These are phyloP conservation scores for Eudorina sp. DNA, from an alignment of 139 green algal species.

Conservation along the genomic window DNA sequence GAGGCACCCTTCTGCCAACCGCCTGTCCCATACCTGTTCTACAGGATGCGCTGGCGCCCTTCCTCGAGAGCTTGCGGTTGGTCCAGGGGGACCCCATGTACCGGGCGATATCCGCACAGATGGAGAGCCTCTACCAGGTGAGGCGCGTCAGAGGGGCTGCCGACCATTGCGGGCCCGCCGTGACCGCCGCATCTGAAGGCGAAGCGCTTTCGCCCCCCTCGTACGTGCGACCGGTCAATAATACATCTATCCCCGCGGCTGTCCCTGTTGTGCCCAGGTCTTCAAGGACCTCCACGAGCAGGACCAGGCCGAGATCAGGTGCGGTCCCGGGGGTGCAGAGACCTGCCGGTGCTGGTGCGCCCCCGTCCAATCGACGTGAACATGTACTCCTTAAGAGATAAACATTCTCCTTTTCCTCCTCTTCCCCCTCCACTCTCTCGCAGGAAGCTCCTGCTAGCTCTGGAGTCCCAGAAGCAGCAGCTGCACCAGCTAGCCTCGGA, in stretches of 20 bases:
- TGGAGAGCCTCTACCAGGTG: conserved; percentile 37
- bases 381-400: neutral
- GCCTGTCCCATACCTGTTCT: neutral
- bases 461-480: conserved; percentile 35
- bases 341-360: neutral
- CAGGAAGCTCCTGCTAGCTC: conserved; percentile 13
- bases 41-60: neutral
- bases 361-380: neutral
- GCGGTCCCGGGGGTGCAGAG: neutral
- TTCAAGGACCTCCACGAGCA: conserved; percentile 44
- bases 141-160: too few relatives aligned
- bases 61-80: conserved; percentile 22
- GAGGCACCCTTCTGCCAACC: neutral
- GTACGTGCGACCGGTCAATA: neutral
- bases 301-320: conserved; percentile 40
- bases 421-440: neutral
- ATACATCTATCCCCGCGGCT: neutral
- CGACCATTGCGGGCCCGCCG: neutral
- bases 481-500: neutral
- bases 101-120: conserved; percentile 15
- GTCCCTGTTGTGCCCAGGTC: neutral
- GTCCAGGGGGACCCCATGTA: conserved; percentile 20
- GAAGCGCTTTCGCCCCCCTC: neutral
- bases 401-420: neutral
- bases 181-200: neutral